phyloP scores from a whole-genome alignment of 2,329 filamentous ascomycete species.

The Calonectria hawksworthii region DNA sequence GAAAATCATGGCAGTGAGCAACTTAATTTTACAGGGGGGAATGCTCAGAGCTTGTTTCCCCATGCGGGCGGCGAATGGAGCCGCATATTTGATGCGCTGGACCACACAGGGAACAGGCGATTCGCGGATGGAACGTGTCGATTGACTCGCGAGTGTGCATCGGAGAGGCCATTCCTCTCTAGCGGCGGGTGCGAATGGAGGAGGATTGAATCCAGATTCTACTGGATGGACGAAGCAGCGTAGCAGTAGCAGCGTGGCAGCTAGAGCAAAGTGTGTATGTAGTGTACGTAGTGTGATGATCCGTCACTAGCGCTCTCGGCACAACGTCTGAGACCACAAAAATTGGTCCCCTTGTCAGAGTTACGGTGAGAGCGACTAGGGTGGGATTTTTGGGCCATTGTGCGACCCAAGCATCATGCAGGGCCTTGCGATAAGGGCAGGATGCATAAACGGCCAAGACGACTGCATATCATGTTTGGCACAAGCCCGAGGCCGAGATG shows the following conservation, averaged over 20 bases:
- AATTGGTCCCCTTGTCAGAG: conserved; percentile 13
- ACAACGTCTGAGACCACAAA: conserved; percentile 12
- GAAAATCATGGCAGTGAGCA: not conserved
- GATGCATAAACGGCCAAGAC: not conserved
- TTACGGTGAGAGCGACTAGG: conserved; percentile 10
- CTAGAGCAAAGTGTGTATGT: not conserved
- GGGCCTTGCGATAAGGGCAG: not conserved
- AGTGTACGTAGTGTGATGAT: conserved; percentile 6
- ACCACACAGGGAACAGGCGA: not conserved
- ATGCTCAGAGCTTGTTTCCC: conserved; percentile 2
- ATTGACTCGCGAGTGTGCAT: not conserved
- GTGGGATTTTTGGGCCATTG: conserved; percentile 11
- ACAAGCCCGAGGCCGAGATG: not conserved
- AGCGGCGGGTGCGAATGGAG: not conserved
- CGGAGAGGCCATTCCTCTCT: not conserved
- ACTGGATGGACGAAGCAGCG: not conserved
- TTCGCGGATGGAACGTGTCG: not conserved
- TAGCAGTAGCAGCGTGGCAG: not conserved
- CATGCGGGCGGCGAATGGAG: not conserved
- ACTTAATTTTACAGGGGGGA: not conserved
- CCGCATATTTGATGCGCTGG: not conserved
- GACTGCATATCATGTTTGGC: not conserved
- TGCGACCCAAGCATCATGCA: conserved; percentile 1
- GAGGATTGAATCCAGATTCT: not conserved
- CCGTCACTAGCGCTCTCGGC: conserved; percentile 7